A percentile compares a stretch with the other conserved stretches of the same genome.
Conservation (phyloP, 1,284 basidiomycete genomes). For the Heterobasidion parviporum region DNA sequence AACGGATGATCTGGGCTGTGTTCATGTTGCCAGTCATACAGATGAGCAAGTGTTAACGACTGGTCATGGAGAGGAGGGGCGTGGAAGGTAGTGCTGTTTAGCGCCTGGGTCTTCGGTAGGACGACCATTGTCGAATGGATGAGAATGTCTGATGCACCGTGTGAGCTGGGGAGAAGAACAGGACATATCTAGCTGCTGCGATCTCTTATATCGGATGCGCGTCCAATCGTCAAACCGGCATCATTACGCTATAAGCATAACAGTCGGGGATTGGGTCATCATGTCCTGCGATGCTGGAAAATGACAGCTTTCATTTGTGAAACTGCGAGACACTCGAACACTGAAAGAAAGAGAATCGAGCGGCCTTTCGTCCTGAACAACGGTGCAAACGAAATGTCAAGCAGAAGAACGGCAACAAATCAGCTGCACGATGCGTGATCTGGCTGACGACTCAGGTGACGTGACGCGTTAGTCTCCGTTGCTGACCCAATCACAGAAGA, state of each 20-base stretch:
- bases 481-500: no score
- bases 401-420: no score
- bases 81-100: constrained; percentile 11
- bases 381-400: no score
- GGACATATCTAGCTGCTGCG: neutral
- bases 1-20: constrained; percentile 19
- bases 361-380: no score
- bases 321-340: no score
- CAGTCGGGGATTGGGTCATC: neutral
- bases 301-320: no score
- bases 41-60: constrained; percentile 8
- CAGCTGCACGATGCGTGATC: no score
- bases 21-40: constrained; percentile 20
- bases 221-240: neutral
- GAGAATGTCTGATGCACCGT: neutral
- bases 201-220: neutral
- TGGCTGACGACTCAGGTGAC: no score
- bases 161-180: neutral
- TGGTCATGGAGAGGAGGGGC: constrained; percentile 10
- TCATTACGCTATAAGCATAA: neutral
- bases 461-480: no score
- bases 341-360: no score
- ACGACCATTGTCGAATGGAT: constrained; percentile 4
- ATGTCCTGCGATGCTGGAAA: no score
- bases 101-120: constrained; percentile 11